Evolutionary conservation across 1,284 basidiomycete species (phyloP), one percentile per base, ranked within the genome.

Genomic region (Austropuccinia psidii): DNA sequence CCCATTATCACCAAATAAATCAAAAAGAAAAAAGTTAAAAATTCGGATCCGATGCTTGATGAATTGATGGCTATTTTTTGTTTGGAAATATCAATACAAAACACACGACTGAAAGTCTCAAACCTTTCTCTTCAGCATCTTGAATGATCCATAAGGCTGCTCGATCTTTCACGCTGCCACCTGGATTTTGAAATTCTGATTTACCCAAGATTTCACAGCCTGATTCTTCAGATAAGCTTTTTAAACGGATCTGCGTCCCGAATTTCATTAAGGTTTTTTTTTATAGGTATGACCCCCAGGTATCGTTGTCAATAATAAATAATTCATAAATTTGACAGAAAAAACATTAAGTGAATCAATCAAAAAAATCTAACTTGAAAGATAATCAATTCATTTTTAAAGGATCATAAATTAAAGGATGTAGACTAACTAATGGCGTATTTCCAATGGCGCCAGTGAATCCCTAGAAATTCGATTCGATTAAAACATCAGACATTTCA

Each of bases 111-210:
- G 33, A 33, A 45, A 84, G 86, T 79, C 77, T 90, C 91, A 84
- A 80, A 78, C 90, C 93, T 78, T 86, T 86, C 79, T 89, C 85
- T 83, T 98, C 95, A 3, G 96, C 96, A 80, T 96, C 89, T 76
- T 84, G 85, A 69, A 99, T 84, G 69, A 99, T 86, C 75, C 90
- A 94, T 24, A 98, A 85, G 0, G 95, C 95, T 47, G 95, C 95
- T 74, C 95, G 88, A 81, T 99, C 95, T 83, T 99, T 99, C 78
- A 99, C 93, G 77, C 91, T 94, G 54, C 96, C 96, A n/a, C 96
- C 96, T 0, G 96, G 96, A 79, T 97, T 96, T 84, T 96, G 93
- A 80, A 98, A 95, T 83, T 98, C 95, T 61, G 93, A 93, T 81
- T 98, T 98, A 54, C 91, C 95, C 75, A 89, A 87, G 75, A 98